Percentiles rank a stretch among this genome's conserved stretches.
phyloP scores from a whole-genome alignment of 2,329 filamentous ascomycete genomes.

The Volutella citrinella region DNA sequence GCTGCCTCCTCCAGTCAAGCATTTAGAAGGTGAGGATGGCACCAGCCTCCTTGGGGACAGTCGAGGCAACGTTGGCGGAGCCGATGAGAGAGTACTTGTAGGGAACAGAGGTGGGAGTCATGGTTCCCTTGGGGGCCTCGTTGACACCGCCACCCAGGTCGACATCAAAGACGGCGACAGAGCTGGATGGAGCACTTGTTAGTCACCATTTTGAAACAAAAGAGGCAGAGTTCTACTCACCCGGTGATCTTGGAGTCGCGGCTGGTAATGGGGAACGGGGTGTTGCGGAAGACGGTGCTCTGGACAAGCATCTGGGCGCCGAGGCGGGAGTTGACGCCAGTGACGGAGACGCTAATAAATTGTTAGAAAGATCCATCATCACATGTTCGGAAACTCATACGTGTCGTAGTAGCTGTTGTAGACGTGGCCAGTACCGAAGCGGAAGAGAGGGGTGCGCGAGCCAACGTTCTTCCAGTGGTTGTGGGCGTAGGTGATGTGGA shows the following conservation, averaged over 20 bases:
- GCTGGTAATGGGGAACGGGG: too few species aligned
- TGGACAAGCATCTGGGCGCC: conserved; percentile 20
- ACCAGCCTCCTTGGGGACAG: conserved; percentile 13
- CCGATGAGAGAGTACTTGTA: conserved; percentile 16
- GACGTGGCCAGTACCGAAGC: conserved; percentile 60
- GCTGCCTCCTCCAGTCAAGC: too few species aligned
- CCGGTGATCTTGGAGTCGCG: too few species aligned
- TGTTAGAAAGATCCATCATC: accelerated
- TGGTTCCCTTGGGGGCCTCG: conserved; percentile 9
- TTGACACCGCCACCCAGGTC: conserved; percentile 14
- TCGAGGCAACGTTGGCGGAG: conserved; percentile 11
- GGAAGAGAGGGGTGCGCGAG: conserved; percentile 55
- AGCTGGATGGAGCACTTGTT: too few species aligned
- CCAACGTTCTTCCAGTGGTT: conserved; percentile 61
- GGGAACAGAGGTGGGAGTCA: conserved; percentile 8
- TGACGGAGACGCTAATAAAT: not conserved
- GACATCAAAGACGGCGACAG: too few species aligned
- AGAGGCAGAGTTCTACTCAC: too few species aligned
- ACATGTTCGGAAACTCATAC: too few species aligned
- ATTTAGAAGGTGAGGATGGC: conserved; percentile 14
- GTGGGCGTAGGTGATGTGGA: conserved; percentile 58
- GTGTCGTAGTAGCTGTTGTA: too few species aligned
- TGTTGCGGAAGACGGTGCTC: conserved; percentile 19
- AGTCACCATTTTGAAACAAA: too few species aligned
- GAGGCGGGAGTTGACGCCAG: conserved; percentile 23